These are phyloP conservation scores for Ceriops tagal DNA, from an alignment of 345 rosid genomes.

Conservation along the genomic window DNA sequence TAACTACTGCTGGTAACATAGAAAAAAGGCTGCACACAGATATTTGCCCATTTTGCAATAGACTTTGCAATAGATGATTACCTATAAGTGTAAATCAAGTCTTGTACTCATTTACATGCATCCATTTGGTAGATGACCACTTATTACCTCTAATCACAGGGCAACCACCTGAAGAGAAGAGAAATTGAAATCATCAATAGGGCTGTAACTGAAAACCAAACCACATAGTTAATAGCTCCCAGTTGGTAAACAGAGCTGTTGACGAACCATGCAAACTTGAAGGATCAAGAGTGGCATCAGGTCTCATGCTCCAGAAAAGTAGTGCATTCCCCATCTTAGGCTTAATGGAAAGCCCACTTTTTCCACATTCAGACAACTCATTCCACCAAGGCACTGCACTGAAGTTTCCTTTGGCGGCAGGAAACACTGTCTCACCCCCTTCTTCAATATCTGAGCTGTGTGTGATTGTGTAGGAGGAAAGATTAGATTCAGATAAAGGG, in stretches of 20 bases:
- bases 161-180: constrained; percentile 68
- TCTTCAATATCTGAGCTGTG: constrained; percentile 95
- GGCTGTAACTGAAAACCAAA: neutral
- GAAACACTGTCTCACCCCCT: constrained; percentile 97
- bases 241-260: neutral
- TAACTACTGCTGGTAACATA: neutral
- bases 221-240: neutral
- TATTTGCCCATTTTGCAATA: neutral
- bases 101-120: constrained; percentile 72
- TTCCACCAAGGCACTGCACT: constrained; percentile 91
- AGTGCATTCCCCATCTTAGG: constrained; percentile 97
- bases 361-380: constrained; percentile 84
- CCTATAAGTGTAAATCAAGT: constrained; percentile 38
- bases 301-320: constrained; percentile 97
- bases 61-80: constrained; percentile 14
- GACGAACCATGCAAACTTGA: constrained; percentile 89
- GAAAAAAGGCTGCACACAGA: neutral
- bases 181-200: constrained; percentile 5
- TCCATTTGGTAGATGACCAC: constrained; percentile 98
- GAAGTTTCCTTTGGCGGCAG: constrained; percentile 73
- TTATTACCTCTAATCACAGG: constrained; percentile 87
- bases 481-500: neutral
- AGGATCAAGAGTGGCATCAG: constrained; percentile 72
- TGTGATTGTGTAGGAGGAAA: constrained; percentile 14
- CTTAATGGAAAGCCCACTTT: constrained; percentile 77